These are phyloP conservation scores for Ogataea pini DNA, from an alignment of 805 yeast species.

Conservation along the genomic window DNA sequence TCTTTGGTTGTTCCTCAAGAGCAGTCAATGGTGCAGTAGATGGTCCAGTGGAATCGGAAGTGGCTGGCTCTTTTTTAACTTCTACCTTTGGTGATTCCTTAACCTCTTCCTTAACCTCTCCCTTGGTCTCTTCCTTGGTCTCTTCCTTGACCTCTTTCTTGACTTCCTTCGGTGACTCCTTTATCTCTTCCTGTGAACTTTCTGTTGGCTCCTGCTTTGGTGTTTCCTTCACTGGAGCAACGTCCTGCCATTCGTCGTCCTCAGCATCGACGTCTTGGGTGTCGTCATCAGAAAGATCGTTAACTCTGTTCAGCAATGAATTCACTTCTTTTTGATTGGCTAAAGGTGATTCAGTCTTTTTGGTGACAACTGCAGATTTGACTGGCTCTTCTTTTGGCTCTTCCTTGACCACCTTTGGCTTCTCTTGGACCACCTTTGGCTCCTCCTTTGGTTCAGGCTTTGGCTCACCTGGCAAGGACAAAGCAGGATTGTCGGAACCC, in stretches of 20 bases:
- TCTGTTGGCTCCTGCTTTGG: constrained; percentile 14
- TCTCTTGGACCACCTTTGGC: neutral
- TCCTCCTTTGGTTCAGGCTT: constrained; percentile 30
- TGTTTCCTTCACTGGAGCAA: constrained; percentile 3
- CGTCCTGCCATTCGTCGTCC: constrained; percentile 34
- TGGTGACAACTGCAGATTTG: constrained; percentile 1
- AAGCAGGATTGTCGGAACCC: constrained; percentile 61
- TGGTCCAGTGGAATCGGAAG: neutral
- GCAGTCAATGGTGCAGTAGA: neutral
- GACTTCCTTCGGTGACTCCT: constrained; percentile 9
- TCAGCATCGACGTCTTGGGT: constrained; percentile 33
- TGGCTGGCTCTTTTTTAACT: constrained; percentile 6
- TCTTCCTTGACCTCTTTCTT: too few species aligned
- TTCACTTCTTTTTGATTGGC: constrained; percentile 49
- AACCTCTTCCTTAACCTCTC: constrained; percentile 17
- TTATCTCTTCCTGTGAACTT: constrained; percentile 1
- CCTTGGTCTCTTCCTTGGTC: constrained; percentile 25
- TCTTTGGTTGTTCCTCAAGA: constrained; percentile 11
- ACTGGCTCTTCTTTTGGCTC: neutral
- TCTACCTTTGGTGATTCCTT: constrained; percentile 8
- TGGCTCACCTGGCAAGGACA: constrained; percentile 32
- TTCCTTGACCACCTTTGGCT: neutral
- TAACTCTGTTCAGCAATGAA: constrained; percentile 48
- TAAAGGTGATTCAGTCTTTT: constrained; percentile 42
- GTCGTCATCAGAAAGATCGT: constrained; percentile 41